These are phyloP conservation scores for Gossypium turneri DNA, from an alignment of 345 rosid species.

Conservation along the genomic window DNA sequence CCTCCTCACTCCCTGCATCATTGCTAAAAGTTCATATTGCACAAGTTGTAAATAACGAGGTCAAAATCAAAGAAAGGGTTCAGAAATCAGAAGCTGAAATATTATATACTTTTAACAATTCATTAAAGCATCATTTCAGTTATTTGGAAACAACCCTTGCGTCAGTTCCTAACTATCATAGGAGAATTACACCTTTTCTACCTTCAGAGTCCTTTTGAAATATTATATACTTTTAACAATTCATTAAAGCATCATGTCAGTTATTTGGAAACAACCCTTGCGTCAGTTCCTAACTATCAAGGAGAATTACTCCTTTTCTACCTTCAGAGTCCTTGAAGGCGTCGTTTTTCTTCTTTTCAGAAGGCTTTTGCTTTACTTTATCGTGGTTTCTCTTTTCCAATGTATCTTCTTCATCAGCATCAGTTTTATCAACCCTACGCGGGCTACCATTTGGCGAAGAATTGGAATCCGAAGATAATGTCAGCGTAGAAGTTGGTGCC, in stretches of 20 bases:
- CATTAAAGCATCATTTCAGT: neutral
- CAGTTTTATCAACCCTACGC: conserved; percentile 23
- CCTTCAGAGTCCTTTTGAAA: too few species aligned
- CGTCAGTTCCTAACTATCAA: neutral
- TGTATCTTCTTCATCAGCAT: conserved; percentile 23
- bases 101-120: neutral
- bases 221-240: neutral
- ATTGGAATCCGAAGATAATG: conserved; percentile 59
- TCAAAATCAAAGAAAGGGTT: neutral
- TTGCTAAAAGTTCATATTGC: conserved; percentile 5
- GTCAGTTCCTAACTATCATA: neutral
- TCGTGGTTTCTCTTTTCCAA: conserved; percentile 20
- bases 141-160: neutral
- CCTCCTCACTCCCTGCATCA: conserved; percentile 38
- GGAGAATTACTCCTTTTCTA: conserved; percentile 13
- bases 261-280: neutral
- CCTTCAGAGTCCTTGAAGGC: conserved; percentile 28
- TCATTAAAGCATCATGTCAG: neutral
- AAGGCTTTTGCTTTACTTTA: conserved; percentile 22
- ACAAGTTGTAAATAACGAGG: neutral
- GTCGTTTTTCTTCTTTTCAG: conserved; percentile 33
- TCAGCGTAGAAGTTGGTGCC: conserved; percentile 50
- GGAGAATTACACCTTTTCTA: neutral
- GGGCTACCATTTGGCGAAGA: conserved; percentile 41
- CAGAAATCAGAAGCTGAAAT: neutral